Percentiles rank a stretch among this genome's conserved stretches.
Conservation (phyloP, 108 stramenopile species). For the Cyclotella cryptica region DNA sequence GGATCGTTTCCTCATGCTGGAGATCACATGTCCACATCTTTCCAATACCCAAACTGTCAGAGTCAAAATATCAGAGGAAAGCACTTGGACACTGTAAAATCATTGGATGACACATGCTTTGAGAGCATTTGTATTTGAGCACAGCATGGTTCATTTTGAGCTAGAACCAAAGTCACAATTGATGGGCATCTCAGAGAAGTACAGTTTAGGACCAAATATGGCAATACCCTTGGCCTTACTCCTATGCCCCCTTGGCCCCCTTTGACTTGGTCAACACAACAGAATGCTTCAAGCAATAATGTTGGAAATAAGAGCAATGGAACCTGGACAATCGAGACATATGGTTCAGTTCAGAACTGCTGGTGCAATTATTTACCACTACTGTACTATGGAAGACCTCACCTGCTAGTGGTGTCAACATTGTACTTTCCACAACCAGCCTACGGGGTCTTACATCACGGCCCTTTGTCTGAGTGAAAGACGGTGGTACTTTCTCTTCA, state of each 20-base stretch:
- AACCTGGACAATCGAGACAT: not conserved
- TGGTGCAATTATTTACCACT: not conserved
- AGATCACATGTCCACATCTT: constrained; percentile 8
- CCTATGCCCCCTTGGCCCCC: constrained; percentile 5
- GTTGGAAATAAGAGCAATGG: constrained; percentile 13
- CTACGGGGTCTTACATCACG: not conserved
- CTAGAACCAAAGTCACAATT: not conserved
- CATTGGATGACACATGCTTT: constrained; percentile 7
- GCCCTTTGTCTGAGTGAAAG: not conserved
- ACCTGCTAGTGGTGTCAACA: constrained; percentile 8
- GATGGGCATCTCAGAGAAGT: constrained; percentile 5
- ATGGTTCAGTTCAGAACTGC: constrained; percentile 5
- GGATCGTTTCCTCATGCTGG: constrained; percentile 3
- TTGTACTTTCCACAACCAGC: not conserved
- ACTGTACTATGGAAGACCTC: constrained; percentile 10
- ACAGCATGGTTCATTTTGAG: constrained; percentile 13
- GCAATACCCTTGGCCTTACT: not conserved
- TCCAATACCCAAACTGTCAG: constrained; percentile 15
- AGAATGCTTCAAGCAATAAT: constrained; percentile 16
- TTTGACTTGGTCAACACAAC: constrained; percentile 6
- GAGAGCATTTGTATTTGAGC: constrained; percentile 7
- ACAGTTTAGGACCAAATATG: not conserved
- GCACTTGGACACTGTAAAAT: not conserved
- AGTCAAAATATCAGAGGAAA: constrained; percentile 1
- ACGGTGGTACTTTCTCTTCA: constrained; percentile 4